A percentile compares a stretch with the other conserved stretches of the same genome.
phyloP scores from a whole-genome alignment of 495 filamentous ascomycete genomes.

The Xylaria acuta region DNA sequence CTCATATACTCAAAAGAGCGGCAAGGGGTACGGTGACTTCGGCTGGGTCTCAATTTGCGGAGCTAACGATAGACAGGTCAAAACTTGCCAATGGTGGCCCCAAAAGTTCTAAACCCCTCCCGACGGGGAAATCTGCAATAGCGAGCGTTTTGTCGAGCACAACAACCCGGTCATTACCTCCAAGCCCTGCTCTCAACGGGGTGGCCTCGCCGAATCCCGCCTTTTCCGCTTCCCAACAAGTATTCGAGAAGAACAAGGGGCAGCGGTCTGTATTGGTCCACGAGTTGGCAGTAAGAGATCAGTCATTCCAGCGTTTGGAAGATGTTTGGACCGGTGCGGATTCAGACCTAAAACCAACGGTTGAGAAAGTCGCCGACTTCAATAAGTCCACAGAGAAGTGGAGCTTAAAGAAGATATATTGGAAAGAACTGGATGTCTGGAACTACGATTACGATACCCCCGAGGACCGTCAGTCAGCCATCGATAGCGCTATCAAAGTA shows the following conservation, averaged over 20 bases:
- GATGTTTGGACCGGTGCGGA: conserved; percentile 62
- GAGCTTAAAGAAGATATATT: conserved; percentile 70
- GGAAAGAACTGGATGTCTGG: conserved; percentile 85
- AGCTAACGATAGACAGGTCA: conserved; percentile 25
- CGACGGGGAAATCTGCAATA: conserved; percentile 52
- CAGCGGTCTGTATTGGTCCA: conserved; percentile 71
- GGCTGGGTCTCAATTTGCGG: conserved; percentile 6
- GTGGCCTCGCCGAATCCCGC: conserved; percentile 60
- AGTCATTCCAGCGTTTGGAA: conserved; percentile 63
- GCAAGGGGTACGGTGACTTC: conserved; percentile 25
- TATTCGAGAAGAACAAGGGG: conserved; percentile 59
- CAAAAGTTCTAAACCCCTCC: conserved; percentile 39
- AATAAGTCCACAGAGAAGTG: conserved; percentile 64
- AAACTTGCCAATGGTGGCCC: conserved; percentile 24
- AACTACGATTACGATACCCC: conserved; percentile 70
- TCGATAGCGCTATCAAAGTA: conserved; percentile 81
- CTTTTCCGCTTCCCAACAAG: conserved; percentile 55
- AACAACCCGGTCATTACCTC: conserved; percentile 62
- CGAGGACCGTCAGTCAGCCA: conserved; percentile 76
- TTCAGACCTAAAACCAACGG: conserved; percentile 61
- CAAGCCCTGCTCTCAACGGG: conserved; percentile 66
- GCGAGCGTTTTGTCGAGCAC: conserved; percentile 37
- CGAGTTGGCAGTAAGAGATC: conserved; percentile 69
- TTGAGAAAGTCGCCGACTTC: conserved; percentile 66
- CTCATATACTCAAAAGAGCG: conserved; percentile 22